Percentiles rank a stretch among this genome's conserved stretches.
Conservation (phyloP, 331 rosid species). For the Quercus lobata region DNA sequence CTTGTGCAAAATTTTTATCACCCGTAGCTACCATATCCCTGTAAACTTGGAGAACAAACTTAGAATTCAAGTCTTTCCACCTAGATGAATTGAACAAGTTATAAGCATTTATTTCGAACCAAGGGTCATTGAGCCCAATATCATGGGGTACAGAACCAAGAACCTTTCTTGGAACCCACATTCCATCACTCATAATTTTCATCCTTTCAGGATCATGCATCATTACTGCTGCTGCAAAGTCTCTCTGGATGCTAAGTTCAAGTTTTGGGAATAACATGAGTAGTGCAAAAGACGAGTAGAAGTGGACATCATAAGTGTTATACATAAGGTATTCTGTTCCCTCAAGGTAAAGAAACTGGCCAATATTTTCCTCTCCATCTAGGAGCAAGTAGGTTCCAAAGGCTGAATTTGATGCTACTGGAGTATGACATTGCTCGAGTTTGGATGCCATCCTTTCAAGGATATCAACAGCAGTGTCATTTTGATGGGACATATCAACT, state of each 20-base stretch:
- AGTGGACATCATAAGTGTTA: slow-evolving; percentile 96
- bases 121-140: slow-evolving; percentile 83
- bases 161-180: slow-evolving; percentile 71
- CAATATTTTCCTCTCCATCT: slow-evolving; percentile 89
- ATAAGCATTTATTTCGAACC: slow-evolving; percentile 94
- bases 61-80: slow-evolving; percentile 99
- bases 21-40: slow-evolving; percentile 92
- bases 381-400: slow-evolving; percentile 72
- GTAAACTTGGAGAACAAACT: slow-evolving; percentile 94
- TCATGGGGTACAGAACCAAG: slow-evolving; percentile 99
- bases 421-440: slow-evolving; percentile 47
- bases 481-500: slow-evolving; percentile 32
- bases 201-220: slow-evolving; percentile 89
- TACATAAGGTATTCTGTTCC: slow-evolving; percentile 93
- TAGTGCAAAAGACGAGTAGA: slow-evolving; percentile 85
- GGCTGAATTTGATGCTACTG: slow-evolving; percentile 61
- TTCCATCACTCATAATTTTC: slow-evolving; percentile 58
- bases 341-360: slow-evolving; percentile 89
- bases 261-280: slow-evolving; percentile 85
- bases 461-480: slow-evolving; percentile 70
- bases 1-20: slow-evolving; percentile 79
- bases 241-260: slow-evolving; percentile 93
- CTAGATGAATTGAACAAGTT: slow-evolving; percentile 72
- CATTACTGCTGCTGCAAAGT: slow-evolving; percentile 96
- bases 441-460: slow-evolving; percentile 71